These are phyloP conservation scores for Didymosphaeria variabile DNA, from an alignment of 2,329 filamentous ascomycete genomes.

Conservation along the genomic window DNA sequence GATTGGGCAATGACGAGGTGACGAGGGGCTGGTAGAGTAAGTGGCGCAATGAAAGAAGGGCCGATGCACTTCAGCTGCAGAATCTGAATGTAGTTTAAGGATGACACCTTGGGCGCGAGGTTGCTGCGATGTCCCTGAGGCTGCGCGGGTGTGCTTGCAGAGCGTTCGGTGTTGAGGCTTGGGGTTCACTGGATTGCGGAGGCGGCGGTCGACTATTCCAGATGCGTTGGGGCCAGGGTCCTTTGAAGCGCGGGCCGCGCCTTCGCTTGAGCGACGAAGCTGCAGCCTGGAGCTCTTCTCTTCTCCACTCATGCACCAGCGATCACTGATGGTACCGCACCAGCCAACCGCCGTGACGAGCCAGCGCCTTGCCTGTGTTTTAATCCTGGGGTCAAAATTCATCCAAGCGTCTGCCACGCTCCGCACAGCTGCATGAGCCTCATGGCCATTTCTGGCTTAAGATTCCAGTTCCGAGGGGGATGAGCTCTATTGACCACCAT, in stretches of 20 bases:
- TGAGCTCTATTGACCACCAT: constrained; percentile 24
- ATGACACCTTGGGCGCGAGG: neutral
- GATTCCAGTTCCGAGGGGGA: constrained; percentile 14
- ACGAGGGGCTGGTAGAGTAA: constrained; percentile 13
- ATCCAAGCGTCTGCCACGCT: neutral
- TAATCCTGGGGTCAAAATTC: neutral
- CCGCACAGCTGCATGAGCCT: constrained; percentile 1
- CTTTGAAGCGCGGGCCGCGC: constrained; percentile 13
- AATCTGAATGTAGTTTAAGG: neutral
- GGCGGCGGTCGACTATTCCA: constrained; percentile 3
- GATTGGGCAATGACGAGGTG: constrained; percentile 30
- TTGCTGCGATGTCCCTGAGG: neutral
- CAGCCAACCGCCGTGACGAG: constrained; percentile 7
- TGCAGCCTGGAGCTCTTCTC: neutral
- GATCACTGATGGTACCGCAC: constrained; percentile 1
- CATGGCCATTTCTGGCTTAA: constrained; percentile 20
- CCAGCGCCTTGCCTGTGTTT: neutral
- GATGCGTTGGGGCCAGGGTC: constrained; percentile 11
- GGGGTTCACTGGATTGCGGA: constrained; percentile 13
- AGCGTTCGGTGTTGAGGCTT: constrained; percentile 16
- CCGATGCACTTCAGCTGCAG: constrained; percentile 14
- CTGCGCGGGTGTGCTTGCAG: neutral
- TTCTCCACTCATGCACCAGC: constrained; percentile 9
- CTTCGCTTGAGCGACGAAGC: constrained; percentile 3
- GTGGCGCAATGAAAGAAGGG: constrained; percentile 14